Percentiles rank a stretch among this genome's conserved stretches.
Evolutionary conservation across 1,284 basidiomycete species (phyloP).

Genomic region (Exobasidium rhododendri): DNA sequence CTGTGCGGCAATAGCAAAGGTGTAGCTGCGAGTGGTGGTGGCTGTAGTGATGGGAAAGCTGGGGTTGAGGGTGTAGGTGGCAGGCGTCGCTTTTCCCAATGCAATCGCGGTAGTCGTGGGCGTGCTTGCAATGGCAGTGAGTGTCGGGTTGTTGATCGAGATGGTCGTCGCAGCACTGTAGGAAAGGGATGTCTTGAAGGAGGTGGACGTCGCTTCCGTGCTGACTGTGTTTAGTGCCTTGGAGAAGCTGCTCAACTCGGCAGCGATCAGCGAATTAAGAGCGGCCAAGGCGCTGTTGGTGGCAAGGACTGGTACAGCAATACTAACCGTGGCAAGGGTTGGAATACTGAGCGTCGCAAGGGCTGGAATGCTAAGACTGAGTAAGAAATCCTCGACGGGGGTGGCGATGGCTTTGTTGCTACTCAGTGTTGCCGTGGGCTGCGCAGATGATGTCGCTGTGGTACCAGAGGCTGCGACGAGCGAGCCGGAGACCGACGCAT

Average conservation of each 20-base stretch:
- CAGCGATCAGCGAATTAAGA: too few relatives aligned
- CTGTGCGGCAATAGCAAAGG: slow-evolving; percentile 32
- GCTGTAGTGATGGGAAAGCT: slow-evolving; percentile 18
- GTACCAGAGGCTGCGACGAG: too few relatives aligned
- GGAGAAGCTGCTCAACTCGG: neutral
- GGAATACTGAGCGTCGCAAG: too few relatives aligned
- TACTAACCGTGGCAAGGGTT: too few relatives aligned
- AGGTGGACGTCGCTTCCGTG: neutral
- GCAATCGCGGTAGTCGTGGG: neutral
- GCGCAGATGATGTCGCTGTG: too few relatives aligned
- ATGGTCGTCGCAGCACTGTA: neutral
- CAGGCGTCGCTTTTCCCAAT: neutral
- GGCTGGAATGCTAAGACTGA: too few relatives aligned
- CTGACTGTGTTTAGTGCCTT: neutral
- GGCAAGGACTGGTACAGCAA: too few relatives aligned
- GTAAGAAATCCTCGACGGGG: too few relatives aligned
- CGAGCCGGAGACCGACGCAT: too few relatives aligned
- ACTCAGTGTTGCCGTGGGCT: too few relatives aligned
- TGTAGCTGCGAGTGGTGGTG: slow-evolving; percentile 26
- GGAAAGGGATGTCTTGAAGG: neutral
- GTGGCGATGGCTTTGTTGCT: too few relatives aligned
- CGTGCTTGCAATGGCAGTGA: neutral
- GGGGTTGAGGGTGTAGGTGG: slow-evolving; percentile 18
- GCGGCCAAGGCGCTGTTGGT: too few relatives aligned
- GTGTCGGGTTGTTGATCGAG: neutral